phyloP scores from a whole-genome alignment of 345 rosid species.

The Arabis alpina region DNA sequence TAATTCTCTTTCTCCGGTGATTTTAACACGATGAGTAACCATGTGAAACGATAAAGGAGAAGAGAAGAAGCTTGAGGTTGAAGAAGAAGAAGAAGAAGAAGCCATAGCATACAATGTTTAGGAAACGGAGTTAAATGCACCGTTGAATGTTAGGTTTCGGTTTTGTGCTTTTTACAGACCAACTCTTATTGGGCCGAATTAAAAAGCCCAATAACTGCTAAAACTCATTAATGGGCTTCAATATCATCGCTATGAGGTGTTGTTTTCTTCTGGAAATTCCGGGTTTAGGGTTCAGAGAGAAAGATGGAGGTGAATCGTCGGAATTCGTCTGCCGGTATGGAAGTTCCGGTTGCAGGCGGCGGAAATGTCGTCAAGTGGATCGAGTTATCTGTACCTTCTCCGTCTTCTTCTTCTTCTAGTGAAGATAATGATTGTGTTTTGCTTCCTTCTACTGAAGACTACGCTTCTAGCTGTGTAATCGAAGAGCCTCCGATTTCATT shows the following conservation, averaged over 20 bases:
- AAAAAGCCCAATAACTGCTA: constrained; percentile 21
- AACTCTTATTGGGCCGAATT: neutral
- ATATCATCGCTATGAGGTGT: neutral
- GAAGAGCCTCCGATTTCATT: constrained; percentile 55
- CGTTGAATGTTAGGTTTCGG: constrained; percentile 40
- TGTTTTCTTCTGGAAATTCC: neutral
- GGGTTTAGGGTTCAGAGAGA: constrained; percentile 42
- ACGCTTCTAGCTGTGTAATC: constrained; percentile 53
- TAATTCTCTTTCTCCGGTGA: neutral
- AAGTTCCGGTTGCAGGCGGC: constrained; percentile 71
- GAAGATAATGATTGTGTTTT: constrained; percentile 34
- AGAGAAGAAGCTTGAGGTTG: constrained; percentile 5
- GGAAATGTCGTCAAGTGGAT: constrained; percentile 71
- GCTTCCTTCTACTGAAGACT: constrained; percentile 56
- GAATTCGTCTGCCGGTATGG: constrained; percentile 56
- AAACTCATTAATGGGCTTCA: constrained; percentile 12
- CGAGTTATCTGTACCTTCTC: constrained; percentile 57
- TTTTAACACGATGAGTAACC: neutral
- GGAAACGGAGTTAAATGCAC: constrained; percentile 18
- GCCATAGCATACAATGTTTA: neutral
- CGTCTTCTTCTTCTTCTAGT: constrained; percentile 29
- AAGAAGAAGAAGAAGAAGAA: constrained; percentile 23
- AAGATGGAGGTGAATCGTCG: constrained; percentile 41
- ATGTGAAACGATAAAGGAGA: constrained; percentile 6
- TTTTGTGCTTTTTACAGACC: neutral